Evolutionary conservation across 1,284 basidiomycete genomes (phyloP).

Genomic region (Microbotryomycetes sp.): DNA sequence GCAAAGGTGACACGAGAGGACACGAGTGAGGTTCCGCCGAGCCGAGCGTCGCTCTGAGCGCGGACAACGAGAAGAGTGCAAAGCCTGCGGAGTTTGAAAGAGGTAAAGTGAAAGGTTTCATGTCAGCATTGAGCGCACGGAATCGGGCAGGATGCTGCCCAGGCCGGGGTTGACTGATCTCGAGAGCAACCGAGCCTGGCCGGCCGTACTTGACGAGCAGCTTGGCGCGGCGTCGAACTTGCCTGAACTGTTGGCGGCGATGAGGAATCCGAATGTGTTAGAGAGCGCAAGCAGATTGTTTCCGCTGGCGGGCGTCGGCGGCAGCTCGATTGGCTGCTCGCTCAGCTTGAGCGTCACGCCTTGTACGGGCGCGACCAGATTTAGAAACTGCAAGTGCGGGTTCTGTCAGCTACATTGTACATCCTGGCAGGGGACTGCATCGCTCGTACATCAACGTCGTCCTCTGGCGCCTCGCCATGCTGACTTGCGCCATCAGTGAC

Average conservation of each 20-base stretch:
- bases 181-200: not conserved
- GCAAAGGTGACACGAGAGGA: not conserved
- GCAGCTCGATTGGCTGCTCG: not conserved
- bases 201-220: not conserved
- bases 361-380: conserved; percentile 13
- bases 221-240: not conserved
- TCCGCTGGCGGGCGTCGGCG: not conserved
- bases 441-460: conserved; percentile 9
- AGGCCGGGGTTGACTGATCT: not conserved
- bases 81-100: conserved; percentile 26
- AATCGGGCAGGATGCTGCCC: not conserved
- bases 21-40: conserved; percentile 19
- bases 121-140: not conserved
- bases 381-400: conserved; percentile 15
- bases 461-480: conserved; percentile 17
- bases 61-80: conserved; percentile 22
- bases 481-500: not conserved
- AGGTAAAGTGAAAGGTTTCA: not conserved
- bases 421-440: not conserved
- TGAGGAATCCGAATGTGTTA: conserved; percentile 27
- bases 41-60: conserved; percentile 15
- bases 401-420: too few relatives aligned
- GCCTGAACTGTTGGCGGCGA: conserved; percentile 12
- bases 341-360: conserved; percentile 14
- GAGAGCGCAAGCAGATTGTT: conserved; percentile 22